Evolutionary conservation across 345 rosid genomes (phyloP).

Genomic region (Combretum micranthum): DNA sequence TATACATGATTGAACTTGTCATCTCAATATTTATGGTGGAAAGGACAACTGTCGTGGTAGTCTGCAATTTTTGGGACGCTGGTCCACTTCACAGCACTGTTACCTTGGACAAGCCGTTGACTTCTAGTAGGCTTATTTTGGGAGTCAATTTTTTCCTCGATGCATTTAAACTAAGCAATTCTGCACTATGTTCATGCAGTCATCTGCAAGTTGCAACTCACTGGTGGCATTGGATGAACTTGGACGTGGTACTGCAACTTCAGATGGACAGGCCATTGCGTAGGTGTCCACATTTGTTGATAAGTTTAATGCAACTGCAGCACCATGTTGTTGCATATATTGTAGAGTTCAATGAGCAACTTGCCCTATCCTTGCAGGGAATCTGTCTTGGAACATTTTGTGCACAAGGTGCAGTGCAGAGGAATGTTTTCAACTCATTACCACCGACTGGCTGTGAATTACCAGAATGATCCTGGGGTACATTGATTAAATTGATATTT

Average conservation of each 20-base stretch:
- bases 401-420: constrained; percentile 66
- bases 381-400: constrained; percentile 86
- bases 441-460: constrained; percentile 77
- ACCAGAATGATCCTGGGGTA: constrained; percentile 58
- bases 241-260: constrained; percentile 95
- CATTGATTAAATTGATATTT: constrained; percentile 6
- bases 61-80: no score
- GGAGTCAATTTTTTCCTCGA: neutral
- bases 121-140: no score
- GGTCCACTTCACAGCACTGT: no score
- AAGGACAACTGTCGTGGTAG: no score
- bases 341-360: no score
- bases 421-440: constrained; percentile 98
- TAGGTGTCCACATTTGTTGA: constrained; percentile 22
- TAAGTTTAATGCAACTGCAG: neutral
- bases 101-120: no score
- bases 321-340: neutral
- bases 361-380: constrained; percentile 36
- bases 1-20: no score
- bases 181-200: constrained; percentile 30
- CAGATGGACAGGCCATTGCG: constrained; percentile 99
- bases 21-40: no score
- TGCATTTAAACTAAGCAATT: neutral
- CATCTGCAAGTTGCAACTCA: constrained; percentile 71
- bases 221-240: constrained; percentile 93